Evolutionary conservation across 78 protist genomes (phyloP).

Genomic region (Dictyostelium intermedium): DNA sequence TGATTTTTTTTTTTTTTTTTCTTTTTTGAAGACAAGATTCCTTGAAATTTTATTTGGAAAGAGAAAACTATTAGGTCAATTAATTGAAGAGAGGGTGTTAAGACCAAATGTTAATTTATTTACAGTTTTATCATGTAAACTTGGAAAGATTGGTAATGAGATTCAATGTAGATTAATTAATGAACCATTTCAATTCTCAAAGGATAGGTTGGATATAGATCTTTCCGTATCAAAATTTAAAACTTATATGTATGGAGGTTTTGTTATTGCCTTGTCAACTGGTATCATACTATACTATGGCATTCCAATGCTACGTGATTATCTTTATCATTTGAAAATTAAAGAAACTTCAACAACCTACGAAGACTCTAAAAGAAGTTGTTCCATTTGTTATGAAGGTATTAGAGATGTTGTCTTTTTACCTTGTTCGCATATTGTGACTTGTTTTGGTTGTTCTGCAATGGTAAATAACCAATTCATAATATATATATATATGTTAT

Average conservation of each 20-base stretch:
- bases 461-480: background rate
- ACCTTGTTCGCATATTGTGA: background rate
- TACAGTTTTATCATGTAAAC: background rate
- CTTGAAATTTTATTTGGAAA: background rate
- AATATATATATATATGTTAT: background rate
- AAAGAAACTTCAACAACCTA: background rate
- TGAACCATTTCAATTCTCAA: conserved; percentile 7
- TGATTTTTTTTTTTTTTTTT: background rate
- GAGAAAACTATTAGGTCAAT: background rate
- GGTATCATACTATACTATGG: background rate
- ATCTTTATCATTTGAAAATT: background rate
- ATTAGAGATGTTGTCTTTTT: background rate
- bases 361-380: background rate
- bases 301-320: background rate
- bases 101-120: background rate
- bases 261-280: background rate
- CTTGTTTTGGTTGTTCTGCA: background rate
- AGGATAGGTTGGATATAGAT: background rate
- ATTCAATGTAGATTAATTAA: background rate
- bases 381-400: background rate
- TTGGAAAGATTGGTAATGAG: background rate
- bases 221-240: background rate
- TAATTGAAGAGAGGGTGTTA: background rate
- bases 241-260: background rate
- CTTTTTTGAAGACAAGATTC: background rate